Evolutionary conservation across 495 filamentous ascomycete species (phyloP).

Genomic region (Pseudoneurospora amorphoporcata): DNA sequence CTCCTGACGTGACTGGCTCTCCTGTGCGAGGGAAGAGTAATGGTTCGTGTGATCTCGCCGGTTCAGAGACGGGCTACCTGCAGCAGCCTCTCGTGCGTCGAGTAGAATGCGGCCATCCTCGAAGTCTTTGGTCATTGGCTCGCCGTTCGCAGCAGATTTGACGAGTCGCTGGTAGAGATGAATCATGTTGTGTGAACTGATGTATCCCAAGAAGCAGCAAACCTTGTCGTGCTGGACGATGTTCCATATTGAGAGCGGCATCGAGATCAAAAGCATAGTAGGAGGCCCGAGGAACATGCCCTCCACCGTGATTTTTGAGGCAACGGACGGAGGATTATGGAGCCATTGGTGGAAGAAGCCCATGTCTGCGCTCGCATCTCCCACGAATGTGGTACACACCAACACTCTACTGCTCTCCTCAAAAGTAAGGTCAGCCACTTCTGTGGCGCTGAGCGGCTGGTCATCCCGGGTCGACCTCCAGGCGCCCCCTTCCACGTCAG

Average conservation of each 20-base stretch:
- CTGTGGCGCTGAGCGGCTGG: slow-evolving; percentile 26
- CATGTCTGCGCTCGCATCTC: slow-evolving; percentile 48
- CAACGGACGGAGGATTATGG: slow-evolving; percentile 34
- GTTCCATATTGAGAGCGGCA: slow-evolving; percentile 45
- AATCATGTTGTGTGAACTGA: slow-evolving; percentile 48
- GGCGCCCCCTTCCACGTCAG: slow-evolving; percentile 24
- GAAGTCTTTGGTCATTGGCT: slow-evolving; percentile 32
- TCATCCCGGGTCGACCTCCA: slow-evolving; percentile 26
- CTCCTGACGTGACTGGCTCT: slow-evolving; percentile 19
- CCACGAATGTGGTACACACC: slow-evolving; percentile 47
- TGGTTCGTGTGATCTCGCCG: slow-evolving; percentile 9
- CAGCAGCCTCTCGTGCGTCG: slow-evolving; percentile 29
- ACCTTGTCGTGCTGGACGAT: slow-evolving; percentile 47
- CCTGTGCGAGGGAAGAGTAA: slow-evolving; percentile 19
- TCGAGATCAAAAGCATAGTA: slow-evolving; percentile 46
- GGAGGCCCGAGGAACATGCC: slow-evolving; percentile 50
- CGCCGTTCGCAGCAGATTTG: slow-evolving; percentile 25
- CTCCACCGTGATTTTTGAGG: slow-evolving; percentile 44
- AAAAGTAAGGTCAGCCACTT: slow-evolving; percentile 38
- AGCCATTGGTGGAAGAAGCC: slow-evolving; percentile 48
- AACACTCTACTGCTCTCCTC: slow-evolving; percentile 40
- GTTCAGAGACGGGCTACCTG: slow-evolving; percentile 16
- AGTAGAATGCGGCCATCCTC: slow-evolving; percentile 41
- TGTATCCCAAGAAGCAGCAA: slow-evolving; percentile 45
- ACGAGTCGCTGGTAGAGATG: slow-evolving; percentile 44